Conservation (phyloP, 2,329 filamentous ascomycete species). For the Cryphonectria parasitica region DNA sequence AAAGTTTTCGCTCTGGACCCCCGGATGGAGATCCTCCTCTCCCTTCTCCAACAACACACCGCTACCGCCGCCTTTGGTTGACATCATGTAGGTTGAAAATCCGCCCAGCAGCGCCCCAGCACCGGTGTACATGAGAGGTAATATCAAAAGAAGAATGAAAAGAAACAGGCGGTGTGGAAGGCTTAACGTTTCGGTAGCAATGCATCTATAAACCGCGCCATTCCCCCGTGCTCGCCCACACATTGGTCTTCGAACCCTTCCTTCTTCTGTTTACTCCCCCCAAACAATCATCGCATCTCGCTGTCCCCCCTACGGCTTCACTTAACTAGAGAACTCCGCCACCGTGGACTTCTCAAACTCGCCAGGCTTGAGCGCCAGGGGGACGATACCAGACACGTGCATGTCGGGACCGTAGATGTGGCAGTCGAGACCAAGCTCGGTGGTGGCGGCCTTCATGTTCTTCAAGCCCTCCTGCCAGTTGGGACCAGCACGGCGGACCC, state of each 20-base stretch:
- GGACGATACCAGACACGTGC: constrained; percentile 97
- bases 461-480: constrained; percentile 99
- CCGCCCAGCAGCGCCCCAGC: constrained; percentile 7
- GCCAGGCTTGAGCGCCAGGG: constrained; percentile 76
- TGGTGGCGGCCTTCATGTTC: constrained; percentile 97
- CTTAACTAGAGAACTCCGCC: constrained; percentile 64
- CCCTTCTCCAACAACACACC: constrained; percentile 8
- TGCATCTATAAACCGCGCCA: constrained; percentile 28
- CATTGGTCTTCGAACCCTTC: constrained; percentile 24
- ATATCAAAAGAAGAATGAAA: constrained; percentile 21
- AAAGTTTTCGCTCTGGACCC: constrained; percentile 14
- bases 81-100: constrained; percentile 17
- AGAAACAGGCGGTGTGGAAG: neutral
- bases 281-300: constrained; percentile 15
- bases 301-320: neutral
- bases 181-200: neutral
- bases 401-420: constrained; percentile 76
- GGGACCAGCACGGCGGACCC: constrained; percentile 86
- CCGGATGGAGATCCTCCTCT: neutral
- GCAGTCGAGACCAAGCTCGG: constrained; percentile 81
- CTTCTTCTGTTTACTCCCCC: constrained; percentile 13
- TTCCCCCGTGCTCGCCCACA: neutral
- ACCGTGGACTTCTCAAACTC: constrained; percentile 65
- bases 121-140: constrained; percentile 30
- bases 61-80: constrained; percentile 14